phyloP scores from a whole-genome alignment of 169 alveolate species.

The Cryptosporidium canis region DNA sequence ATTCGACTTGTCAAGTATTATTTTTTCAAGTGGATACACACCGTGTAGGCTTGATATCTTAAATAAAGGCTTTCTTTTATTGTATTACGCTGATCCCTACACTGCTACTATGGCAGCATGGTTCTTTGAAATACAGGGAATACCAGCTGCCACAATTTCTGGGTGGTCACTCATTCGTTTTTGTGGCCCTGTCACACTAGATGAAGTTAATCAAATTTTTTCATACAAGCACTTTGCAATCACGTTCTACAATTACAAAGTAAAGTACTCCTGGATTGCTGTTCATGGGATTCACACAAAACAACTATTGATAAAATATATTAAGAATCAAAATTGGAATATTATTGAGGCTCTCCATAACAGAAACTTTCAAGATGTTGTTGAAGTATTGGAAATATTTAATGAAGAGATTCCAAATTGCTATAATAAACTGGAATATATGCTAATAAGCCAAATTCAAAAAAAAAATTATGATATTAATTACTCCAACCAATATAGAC shows the following conservation, averaged over 20 bases:
- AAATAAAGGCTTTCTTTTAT: conserved; percentile 31
- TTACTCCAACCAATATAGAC: conserved; percentile 1
- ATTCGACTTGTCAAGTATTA: conserved; percentile 19
- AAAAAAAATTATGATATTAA: not conserved
- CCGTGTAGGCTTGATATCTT: conserved; percentile 30
- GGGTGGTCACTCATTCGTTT: conserved; percentile 65
- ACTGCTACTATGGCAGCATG: conserved; percentile 73
- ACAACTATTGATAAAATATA: not conserved
- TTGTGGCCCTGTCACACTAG: conserved; percentile 29
- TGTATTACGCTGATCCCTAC: conserved; percentile 28
- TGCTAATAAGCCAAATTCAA: conserved; percentile 20
- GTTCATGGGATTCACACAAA: conserved; percentile 65
- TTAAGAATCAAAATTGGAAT: conserved; percentile 41
- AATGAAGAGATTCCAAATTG: conserved; percentile 6
- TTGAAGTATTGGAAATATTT: conserved; percentile 36
- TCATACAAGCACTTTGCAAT: not conserved
- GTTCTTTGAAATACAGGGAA: conserved; percentile 55
- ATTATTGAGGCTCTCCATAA: conserved; percentile 42
- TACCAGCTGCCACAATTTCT: conserved; percentile 55
- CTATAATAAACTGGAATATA: conserved; percentile 2
- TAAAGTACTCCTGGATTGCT: conserved; percentile 59
- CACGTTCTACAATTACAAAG: conserved; percentile 18
- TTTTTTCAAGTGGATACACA: conserved; percentile 64
- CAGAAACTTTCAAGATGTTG: conserved; percentile 52
- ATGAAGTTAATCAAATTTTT: conserved; percentile 8